Percentiles rank a stretch among this genome's conserved stretches.
Evolutionary conservation across 306 rosid genomes (phyloP).

Genomic region (Neltuma alba): DNA sequence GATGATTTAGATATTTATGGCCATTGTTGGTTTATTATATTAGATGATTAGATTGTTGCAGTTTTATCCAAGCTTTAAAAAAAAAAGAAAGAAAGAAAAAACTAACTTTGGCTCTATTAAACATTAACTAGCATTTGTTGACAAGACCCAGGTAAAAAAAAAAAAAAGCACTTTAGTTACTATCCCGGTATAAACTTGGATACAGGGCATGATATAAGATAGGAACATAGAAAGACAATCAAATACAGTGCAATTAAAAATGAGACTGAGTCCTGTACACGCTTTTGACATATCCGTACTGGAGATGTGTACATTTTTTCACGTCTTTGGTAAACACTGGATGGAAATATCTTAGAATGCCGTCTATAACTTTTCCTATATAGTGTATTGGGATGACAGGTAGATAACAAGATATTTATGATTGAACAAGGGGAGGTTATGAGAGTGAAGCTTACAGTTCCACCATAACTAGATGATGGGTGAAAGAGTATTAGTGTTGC

Average conservation of each 20-base stretch:
- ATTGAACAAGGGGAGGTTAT: constrained; percentile 17
- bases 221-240: background rate
- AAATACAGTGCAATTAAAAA: background rate
- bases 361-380: constrained; percentile 20
- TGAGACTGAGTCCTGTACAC: background rate
- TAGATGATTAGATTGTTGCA: background rate
- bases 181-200: background rate
- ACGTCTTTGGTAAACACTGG: background rate
- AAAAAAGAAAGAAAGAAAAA: too few relatives aligned
- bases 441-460: constrained; percentile 14
- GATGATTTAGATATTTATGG: constrained; percentile 30
- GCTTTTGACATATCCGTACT: background rate
- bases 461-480: constrained; percentile 41
- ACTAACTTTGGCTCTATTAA: background rate
- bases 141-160: too few relatives aligned
- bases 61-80: constrained; percentile 5
- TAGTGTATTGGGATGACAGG: constrained; percentile 16
- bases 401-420: constrained; percentile 11
- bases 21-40: constrained; percentile 11
- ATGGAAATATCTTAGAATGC: background rate
- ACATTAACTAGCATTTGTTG: too few relatives aligned
- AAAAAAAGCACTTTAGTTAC: background rate
- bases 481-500: constrained; percentile 25
- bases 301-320: background rate
- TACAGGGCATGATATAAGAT: background rate